Evolutionary conservation across 805 yeast genomes (phyloP).

Genomic region (Candida ficus): DNA sequence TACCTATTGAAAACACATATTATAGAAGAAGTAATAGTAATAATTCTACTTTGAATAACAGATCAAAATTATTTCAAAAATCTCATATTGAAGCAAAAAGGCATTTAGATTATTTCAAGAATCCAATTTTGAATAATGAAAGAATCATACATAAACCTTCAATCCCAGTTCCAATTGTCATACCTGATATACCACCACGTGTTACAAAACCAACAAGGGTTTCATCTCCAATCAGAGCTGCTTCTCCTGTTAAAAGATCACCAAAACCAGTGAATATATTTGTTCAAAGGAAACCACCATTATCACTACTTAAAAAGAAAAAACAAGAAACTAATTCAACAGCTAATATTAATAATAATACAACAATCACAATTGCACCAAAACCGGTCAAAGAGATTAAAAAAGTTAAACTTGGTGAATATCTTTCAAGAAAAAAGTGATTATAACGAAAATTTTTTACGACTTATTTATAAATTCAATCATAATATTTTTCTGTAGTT

Average conservation of each 20-base stretch:
- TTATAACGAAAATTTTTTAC: background rate
- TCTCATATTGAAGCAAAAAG: constrained; percentile 18
- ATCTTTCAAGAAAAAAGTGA: constrained; percentile 1
- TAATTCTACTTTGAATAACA: constrained; percentile 1
- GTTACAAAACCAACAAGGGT: background rate
- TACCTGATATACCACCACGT: background rate
- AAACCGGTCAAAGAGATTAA: no score
- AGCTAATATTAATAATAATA: background rate
- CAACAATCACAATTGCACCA: background rate
- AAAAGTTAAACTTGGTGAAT: constrained; percentile 4
- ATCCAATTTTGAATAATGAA: constrained; percentile 13
- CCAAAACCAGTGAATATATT: constrained; percentile 4
- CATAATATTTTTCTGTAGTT: background rate
- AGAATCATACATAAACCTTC: background rate
- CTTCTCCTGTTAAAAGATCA: constrained; percentile 1
- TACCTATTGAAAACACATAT: constrained; percentile 11
- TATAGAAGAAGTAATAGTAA: background rate
- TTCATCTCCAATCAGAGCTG: background rate
- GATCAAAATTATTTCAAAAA: constrained; percentile 24
- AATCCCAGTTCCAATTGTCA: background rate
- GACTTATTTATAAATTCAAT: background rate
- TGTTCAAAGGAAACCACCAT: constrained; percentile 2
- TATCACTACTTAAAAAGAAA: background rate
- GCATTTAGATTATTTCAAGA: constrained; percentile 16
- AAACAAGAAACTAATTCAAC: background rate